Percentiles rank a stretch among this genome's conserved stretches.
These are phyloP conservation scores for Termitomyces sp. DNA, from an alignment of 1,284 basidiomycete species.

Conservation along the genomic window DNA sequence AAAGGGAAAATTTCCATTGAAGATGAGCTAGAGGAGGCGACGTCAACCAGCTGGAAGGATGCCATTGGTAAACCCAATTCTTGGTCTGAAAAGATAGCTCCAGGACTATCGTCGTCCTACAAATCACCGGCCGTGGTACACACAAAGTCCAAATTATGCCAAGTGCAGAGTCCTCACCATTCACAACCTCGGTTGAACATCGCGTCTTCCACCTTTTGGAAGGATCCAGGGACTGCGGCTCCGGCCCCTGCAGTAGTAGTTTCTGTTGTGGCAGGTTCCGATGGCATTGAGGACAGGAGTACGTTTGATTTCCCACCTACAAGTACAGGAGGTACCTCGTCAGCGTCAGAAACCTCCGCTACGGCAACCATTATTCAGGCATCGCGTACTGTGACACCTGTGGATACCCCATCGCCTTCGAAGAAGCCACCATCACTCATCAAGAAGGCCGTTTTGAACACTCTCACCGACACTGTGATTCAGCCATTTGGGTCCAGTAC, in stretches of 20 bases:
- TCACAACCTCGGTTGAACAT: constrained; percentile 32
- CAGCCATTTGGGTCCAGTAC: background rate
- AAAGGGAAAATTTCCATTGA: constrained; percentile 26
- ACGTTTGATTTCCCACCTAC: constrained; percentile 26
- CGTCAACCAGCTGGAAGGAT: constrained; percentile 34
- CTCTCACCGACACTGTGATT: background rate
- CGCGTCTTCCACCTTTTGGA: constrained; percentile 36
- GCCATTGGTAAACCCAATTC: constrained; percentile 23
- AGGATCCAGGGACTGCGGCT: constrained; percentile 44
- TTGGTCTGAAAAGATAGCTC: constrained; percentile 32
- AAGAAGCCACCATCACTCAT: constrained; percentile 21
- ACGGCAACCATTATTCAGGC: constrained; percentile 34
- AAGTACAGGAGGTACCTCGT: constrained; percentile 15
- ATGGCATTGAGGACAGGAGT: constrained; percentile 31
- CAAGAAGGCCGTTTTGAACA: constrained; percentile 21
- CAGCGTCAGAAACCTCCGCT: constrained; percentile 33
- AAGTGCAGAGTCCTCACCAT: constrained; percentile 24
- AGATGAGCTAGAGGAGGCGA: constrained; percentile 24
- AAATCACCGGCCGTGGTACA: constrained; percentile 28
- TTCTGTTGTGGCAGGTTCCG: constrained; percentile 38
- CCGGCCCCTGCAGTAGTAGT: constrained; percentile 46
- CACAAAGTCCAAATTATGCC: constrained; percentile 20
- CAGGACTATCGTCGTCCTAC: constrained; percentile 32
- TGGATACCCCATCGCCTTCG: constrained; percentile 15
- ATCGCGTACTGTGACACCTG: constrained; percentile 34